Evolutionary conservation across 805 yeast genomes (phyloP), one percentile per base, ranked within the genome.

Genomic region (Spathaspora hagerdaliae): DNA sequence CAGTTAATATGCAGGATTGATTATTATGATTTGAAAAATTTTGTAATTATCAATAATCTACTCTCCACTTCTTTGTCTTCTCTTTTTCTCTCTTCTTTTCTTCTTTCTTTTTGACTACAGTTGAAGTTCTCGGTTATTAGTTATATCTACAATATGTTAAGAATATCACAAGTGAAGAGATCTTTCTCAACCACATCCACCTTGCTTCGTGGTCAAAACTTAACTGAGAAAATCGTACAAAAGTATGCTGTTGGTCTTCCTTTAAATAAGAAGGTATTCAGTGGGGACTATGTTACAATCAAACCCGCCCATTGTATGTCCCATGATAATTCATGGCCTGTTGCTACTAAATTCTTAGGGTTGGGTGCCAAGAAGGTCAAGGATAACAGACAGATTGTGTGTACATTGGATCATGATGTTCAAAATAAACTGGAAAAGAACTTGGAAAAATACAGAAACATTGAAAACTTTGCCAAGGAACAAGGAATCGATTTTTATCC

Each of bases 311-410:
- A 94, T 71, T 95, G 97, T 66, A 94, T 94, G 99, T 89, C 98
- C 12, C 99, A 94, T 65, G 99, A 94, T 67, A 94, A 94, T 69
- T 85, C 97, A 38, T 95, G 99, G 99, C 99, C 99, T 0, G 97
- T 94, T 13, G 99, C 99, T 0, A 76, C 92, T 60, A 94, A 94
- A 70, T 94, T 94, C 71, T 88, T 80, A 83, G 96, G 96, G 6
- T 76, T 94, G 33, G 99, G 99, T 1, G 97, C 97, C 33, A 79
- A 80, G 15, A 74, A 80, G 49, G 87, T 94, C 47, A 80, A 83
- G 54, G 86, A 94, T 61, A 85, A 87, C 61, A 77, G 88, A 49
- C 99, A 94, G 70, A 88, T 94, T 27, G 98, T 94, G 41, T 87
- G 90, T 75, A 92, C 99, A 4, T 75, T 94, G 60, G 99, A 94